Conservation (phyloP, 2,329 filamentous ascomycete species). For the Hypocreales sp. region DNA sequence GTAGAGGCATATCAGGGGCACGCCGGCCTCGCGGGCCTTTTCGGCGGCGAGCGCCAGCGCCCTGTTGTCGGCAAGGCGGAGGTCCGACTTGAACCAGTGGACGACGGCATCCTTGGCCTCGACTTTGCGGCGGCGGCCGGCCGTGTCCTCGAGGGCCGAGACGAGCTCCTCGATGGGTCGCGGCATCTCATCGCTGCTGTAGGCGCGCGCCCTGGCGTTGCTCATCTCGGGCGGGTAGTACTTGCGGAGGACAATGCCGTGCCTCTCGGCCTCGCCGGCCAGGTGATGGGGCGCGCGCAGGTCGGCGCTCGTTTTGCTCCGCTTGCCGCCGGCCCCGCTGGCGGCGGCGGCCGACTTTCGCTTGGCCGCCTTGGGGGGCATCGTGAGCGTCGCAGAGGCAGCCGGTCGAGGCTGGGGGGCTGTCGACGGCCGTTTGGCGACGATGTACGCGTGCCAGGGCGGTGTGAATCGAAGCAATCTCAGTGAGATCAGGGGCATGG, state of each 20-base stretch:
- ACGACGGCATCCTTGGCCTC: slow-evolving; percentile 48
- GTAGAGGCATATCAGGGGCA: slow-evolving; percentile 64
- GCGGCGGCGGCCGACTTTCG: slow-evolving; percentile 11
- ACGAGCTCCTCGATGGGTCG: slow-evolving; percentile 59
- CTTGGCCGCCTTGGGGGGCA: slow-evolving; percentile 13
- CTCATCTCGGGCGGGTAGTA: slow-evolving; percentile 83
- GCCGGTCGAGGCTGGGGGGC: not conserved
- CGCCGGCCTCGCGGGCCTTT: slow-evolving; percentile 46
- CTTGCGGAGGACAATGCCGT: slow-evolving; percentile 52
- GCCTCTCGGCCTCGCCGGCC: slow-evolving; percentile 27
- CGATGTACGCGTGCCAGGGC: too few species aligned
- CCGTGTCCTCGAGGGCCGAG: slow-evolving; percentile 45
- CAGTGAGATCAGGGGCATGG: too few species aligned
- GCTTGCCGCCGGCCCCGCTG: slow-evolving; percentile 15
- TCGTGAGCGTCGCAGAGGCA: slow-evolving; percentile 7
- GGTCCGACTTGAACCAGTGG: slow-evolving; percentile 83
- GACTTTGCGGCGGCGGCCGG: slow-evolving; percentile 32
- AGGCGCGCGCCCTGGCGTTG: slow-evolving; percentile 60
- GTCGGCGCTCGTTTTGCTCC: slow-evolving; percentile 15
- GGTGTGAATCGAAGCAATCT: too few species aligned
- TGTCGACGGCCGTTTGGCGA: too few species aligned
- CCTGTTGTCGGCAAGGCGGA: slow-evolving; percentile 61
- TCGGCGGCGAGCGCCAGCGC: slow-evolving; percentile 50
- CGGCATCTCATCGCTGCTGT: slow-evolving; percentile 52
- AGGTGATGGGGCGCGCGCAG: slow-evolving; percentile 30